phyloP scores from a whole-genome alignment of 2,329 filamentous ascomycete genomes.

The Coleophoma cylindrospora region DNA sequence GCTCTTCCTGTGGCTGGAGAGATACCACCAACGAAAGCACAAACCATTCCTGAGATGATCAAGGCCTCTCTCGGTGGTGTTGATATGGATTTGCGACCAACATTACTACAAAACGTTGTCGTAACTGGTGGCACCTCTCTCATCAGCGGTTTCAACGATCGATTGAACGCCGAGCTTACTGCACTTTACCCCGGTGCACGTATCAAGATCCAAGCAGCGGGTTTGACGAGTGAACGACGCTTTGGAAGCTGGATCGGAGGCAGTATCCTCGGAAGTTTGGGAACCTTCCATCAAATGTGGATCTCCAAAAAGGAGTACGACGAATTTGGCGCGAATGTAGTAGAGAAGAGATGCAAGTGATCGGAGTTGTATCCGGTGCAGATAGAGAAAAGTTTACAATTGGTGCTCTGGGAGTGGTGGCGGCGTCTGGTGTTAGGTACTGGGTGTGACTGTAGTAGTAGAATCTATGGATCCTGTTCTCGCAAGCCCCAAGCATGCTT shows the following conservation, averaged over 20 bases:
- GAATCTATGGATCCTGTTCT: too few relatives aligned
- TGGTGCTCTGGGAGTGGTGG: slow-evolving; percentile 2
- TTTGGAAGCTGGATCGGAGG: slow-evolving; percentile 96
- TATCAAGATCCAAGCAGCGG: slow-evolving; percentile 84
- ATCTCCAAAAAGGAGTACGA: slow-evolving; percentile 97
- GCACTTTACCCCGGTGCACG: slow-evolving; percentile 78
- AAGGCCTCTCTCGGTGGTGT: slow-evolving; percentile 71
- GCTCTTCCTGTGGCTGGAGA: slow-evolving; percentile 49
- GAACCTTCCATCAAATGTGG: slow-evolving; percentile 99
- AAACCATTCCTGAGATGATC: slow-evolving; percentile 82
- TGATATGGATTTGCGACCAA: slow-evolving; percentile 82
- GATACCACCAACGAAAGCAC: slow-evolving; percentile 54
- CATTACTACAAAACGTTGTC: slow-evolving; percentile 83
- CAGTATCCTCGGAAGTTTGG: slow-evolving; percentile 89
- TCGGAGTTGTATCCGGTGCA: slow-evolving; percentile 3
- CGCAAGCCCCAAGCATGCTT: too few relatives aligned
- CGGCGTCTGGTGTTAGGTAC: background rate
- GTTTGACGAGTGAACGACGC: slow-evolving; percentile 79
- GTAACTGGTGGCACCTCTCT: slow-evolving; percentile 86
- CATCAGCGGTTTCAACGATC: slow-evolving; percentile 87
- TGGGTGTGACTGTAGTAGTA: background rate
- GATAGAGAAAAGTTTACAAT: slow-evolving; percentile 5
- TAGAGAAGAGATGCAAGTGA: slow-evolving; percentile 95
- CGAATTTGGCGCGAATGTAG: slow-evolving; percentile 83
- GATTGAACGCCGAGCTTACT: slow-evolving; percentile 79